These are phyloP conservation scores for Yamadazyma atmosphaerica DNA, from an alignment of 1,139 yeast genomes.

Conservation along the genomic window DNA sequence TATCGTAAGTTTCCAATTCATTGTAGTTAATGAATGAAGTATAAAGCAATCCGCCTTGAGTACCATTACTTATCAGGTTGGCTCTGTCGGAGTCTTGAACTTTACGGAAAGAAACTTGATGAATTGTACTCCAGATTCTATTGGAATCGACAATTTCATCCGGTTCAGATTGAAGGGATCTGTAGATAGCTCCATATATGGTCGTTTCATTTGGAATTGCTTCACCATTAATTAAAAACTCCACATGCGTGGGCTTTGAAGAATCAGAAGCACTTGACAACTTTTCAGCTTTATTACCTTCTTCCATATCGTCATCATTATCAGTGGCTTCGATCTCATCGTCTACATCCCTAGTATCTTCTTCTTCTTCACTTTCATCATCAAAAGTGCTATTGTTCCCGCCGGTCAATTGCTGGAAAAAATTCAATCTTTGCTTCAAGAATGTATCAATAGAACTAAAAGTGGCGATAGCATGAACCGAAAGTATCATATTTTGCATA, in stretches of 20 bases:
- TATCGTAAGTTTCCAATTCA: constrained; percentile 40
- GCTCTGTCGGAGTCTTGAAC: constrained; percentile 12
- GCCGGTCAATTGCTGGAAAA: constrained; percentile 23
- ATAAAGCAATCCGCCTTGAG: constrained; percentile 7
- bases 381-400: constrained; percentile 11
- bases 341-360: constrained; percentile 10
- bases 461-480: constrained; percentile 91
- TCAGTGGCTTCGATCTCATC: constrained; percentile 15
- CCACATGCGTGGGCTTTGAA: constrained; percentile 32
- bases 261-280: constrained; percentile 1
- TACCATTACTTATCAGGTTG: constrained; percentile 5
- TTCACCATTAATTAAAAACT: constrained; percentile 64
- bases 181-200: constrained; percentile 75
- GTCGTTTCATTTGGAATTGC: constrained; percentile 69
- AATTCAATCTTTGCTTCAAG: constrained; percentile 37
- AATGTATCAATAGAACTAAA: constrained; percentile 71
- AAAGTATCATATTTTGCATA: constrained; percentile 48
- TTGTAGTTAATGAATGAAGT: constrained; percentile 25
- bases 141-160: constrained; percentile 49
- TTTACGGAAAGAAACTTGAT: constrained; percentile 49
- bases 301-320: not conserved
- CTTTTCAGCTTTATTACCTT: not conserved
- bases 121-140: constrained; percentile 57
- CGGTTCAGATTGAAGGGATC: constrained; percentile 43
- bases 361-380: constrained; percentile 11